Conservation (phyloP, 1,139 yeast genomes). For the Eremothecium cymbalariae region DNA sequence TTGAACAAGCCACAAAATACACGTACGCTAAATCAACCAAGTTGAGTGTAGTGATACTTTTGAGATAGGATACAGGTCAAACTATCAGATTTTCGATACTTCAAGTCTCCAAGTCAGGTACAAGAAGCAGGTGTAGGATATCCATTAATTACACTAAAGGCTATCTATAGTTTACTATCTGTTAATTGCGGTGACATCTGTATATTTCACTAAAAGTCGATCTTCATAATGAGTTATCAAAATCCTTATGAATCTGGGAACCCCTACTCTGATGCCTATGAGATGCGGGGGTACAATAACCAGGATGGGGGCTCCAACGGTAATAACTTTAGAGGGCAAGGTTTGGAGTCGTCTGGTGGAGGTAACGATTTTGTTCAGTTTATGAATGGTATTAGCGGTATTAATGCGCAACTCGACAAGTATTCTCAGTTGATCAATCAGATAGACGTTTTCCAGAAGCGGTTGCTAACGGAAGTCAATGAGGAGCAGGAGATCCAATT, state of each 20-base stretch:
- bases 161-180: too few relatives aligned
- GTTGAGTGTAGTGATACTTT: too few relatives aligned
- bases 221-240: conserved; percentile 13
- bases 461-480: conserved; percentile 76
- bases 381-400: conserved; percentile 75
- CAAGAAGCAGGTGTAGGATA: conserved; percentile 2
- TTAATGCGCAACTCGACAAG: conserved; percentile 72
- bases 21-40: too few relatives aligned
- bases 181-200: too few relatives aligned
- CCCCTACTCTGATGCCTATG: conserved; percentile 15
- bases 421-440: conserved; percentile 71
- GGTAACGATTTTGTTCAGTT: conserved; percentile 60
- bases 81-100: conserved; percentile 1
- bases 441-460: conserved; percentile 74
- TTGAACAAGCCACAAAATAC: too few relatives aligned
- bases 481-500: conserved; percentile 68
- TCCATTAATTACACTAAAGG: too few relatives aligned
- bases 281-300: conserved; percentile 9
- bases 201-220: too few relatives aligned
- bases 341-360: conserved; percentile 10
- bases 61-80: too few relatives aligned
- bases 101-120: too few relatives aligned
- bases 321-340: conserved; percentile 8
- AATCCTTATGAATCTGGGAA: conserved; percentile 15
- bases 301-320: conserved; percentile 2